A percentile compares a stretch with the other conserved stretches of the same genome.
These are phyloP conservation scores for Phaeosphaeriaceae sp. DNA, from an alignment of 2,329 filamentous ascomycete species.

Conservation along the genomic window DNA sequence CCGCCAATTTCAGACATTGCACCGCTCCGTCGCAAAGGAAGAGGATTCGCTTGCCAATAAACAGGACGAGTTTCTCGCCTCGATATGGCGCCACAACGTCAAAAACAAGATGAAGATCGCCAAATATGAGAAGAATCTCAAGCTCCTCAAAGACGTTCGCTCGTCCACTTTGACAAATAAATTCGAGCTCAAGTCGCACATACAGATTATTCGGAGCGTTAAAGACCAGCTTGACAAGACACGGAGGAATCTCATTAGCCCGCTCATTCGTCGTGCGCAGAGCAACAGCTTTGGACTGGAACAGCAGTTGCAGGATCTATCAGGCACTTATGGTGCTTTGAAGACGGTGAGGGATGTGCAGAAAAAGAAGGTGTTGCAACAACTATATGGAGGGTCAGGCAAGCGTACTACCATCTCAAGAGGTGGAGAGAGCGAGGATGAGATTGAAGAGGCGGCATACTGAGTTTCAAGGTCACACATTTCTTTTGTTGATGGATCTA, in stretches of 20 bases:
- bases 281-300: constrained; percentile 76
- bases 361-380: constrained; percentile 82
- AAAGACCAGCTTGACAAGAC: constrained; percentile 89
- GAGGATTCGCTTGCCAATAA: constrained; percentile 79
- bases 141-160: constrained; percentile 78
- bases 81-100: constrained; percentile 85
- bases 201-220: constrained; percentile 80
- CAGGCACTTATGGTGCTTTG: constrained; percentile 80
- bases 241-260: constrained; percentile 81
- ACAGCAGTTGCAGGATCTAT: constrained; percentile 83
- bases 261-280: constrained; percentile 75
- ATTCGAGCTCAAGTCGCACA: constrained; percentile 83
- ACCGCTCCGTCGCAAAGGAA: constrained; percentile 84
- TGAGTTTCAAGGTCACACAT: not conserved
- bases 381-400: constrained; percentile 61
- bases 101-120: constrained; percentile 77
- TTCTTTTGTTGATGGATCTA: not conserved
- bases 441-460: constrained; percentile 13
- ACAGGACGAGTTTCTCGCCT: constrained; percentile 81
- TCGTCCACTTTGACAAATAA: constrained; percentile 88
- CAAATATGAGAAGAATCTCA: constrained; percentile 91
- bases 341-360: constrained; percentile 78
- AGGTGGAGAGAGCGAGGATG: constrained; percentile 25
- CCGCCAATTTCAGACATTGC: constrained; percentile 86
- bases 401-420: constrained; percentile 37